Conservation (phyloP, 768 basidiomycete genomes). For the Fomitopsis serialis region DNA sequence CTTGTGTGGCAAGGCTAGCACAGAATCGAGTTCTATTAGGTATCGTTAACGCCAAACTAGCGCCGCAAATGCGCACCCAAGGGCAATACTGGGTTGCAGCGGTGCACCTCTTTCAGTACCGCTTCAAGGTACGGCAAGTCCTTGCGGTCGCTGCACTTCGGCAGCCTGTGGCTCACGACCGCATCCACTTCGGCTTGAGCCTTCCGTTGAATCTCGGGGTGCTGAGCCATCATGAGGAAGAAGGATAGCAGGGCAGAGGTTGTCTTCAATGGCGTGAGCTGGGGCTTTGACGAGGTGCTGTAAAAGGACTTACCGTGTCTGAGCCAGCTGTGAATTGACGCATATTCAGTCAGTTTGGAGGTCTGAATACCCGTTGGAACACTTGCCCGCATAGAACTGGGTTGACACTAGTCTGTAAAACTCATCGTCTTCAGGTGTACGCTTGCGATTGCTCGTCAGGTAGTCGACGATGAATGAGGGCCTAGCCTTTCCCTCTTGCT, state of each 20-base stretch:
- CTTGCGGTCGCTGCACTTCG: constrained; percentile 17
- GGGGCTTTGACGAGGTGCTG: background rate
- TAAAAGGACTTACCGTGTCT: background rate
- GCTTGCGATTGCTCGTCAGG: no score
- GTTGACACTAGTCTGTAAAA: no score
- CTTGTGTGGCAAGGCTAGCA: constrained; percentile 15
- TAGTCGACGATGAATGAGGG: no score
- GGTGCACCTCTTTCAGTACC: constrained; percentile 19
- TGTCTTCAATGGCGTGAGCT: constrained; percentile 6
- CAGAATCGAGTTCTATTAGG: background rate
- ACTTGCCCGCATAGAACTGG: background rate
- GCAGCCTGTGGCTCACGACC: constrained; percentile 23
- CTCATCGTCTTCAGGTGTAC: no score
- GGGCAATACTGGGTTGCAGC: constrained; percentile 25
- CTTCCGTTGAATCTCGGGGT: constrained; percentile 23
- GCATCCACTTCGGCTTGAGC: constrained; percentile 27
- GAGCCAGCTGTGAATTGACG: background rate
- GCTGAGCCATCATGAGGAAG: constrained; percentile 25
- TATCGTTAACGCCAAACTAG: background rate
- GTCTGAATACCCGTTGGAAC: no score
- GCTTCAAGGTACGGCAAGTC: constrained; percentile 22
- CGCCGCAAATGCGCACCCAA: constrained; percentile 8
- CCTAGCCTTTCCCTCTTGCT: no score
- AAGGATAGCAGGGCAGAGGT: constrained; percentile 25
- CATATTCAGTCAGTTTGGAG: no score